Conservation (phyloP, 2,329 filamentous ascomycete genomes). For the Rutstroemia sp. region DNA sequence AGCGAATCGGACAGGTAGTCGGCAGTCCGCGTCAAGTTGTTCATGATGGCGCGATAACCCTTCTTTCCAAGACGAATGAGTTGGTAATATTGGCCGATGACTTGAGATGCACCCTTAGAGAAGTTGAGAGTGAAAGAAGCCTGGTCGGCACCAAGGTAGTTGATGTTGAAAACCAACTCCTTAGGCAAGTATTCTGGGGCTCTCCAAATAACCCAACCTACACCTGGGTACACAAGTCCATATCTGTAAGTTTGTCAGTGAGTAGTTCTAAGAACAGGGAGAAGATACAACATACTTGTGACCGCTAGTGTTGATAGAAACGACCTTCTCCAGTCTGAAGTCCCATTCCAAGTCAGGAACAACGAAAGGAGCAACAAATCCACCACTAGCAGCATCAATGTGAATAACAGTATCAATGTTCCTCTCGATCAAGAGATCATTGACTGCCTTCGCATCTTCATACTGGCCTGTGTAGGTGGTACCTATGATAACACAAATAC, state of each 20-base stretch:
- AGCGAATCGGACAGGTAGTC: constrained; percentile 78
- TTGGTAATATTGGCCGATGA: constrained; percentile 97
- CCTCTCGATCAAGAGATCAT: constrained; percentile 72
- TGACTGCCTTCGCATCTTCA: constrained; percentile 87
- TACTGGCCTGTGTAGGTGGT: constrained; percentile 96
- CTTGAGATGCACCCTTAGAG: constrained; percentile 87
- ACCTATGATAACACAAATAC: constrained; percentile 84
- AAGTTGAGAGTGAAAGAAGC: constrained; percentile 97
- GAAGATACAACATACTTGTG: constrained; percentile 60
- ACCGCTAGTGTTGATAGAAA: constrained; percentile 89
- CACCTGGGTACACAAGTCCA: constrained; percentile 75
- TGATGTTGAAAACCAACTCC: constrained; percentile 98
- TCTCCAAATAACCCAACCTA: constrained; percentile 92
- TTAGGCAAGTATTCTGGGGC: constrained; percentile 71
- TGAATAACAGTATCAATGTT: constrained; percentile 80
- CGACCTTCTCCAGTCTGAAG: constrained; percentile 80
- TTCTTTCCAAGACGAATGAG: constrained; percentile 89
- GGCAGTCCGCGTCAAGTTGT: constrained; percentile 81
- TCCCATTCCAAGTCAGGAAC: constrained; percentile 82
- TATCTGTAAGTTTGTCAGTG: constrained; percentile 34
- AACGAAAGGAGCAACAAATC: constrained; percentile 89
- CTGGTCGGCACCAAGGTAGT: constrained; percentile 94
- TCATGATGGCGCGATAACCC: constrained; percentile 89
- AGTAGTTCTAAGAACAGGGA: neutral
- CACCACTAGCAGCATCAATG: constrained; percentile 86